Conservation (phyloP, 2,329 filamentous ascomycete genomes). For the Colletotrichum siamense region DNA sequence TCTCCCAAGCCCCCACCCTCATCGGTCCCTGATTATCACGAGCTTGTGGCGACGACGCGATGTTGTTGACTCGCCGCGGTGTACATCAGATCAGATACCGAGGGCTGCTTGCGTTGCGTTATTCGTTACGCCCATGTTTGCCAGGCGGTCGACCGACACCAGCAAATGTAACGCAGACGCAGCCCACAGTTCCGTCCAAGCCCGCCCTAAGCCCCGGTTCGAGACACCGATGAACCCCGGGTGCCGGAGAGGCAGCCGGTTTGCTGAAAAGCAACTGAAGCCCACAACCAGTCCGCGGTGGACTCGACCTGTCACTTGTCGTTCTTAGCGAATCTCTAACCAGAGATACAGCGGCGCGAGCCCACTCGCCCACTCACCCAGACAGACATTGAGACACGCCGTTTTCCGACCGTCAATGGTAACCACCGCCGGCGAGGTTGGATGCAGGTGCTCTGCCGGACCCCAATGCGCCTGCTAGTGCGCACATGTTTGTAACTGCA, state of each 20-base stretch:
- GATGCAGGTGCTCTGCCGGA: neutral
- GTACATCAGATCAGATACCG: neutral
- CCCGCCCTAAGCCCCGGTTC: slow-evolving; percentile 6
- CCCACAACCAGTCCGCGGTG: neutral
- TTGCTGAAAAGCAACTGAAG: neutral
- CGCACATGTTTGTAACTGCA: neutral
- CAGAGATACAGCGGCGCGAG: neutral
- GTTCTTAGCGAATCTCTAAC: neutral
- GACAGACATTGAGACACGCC: neutral
- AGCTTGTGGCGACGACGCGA: slow-evolving; percentile 13
- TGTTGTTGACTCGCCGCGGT: neutral
- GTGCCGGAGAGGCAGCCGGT: slow-evolving; percentile 20
- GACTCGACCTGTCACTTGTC: slow-evolving; percentile 8
- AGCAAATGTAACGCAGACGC: neutral
- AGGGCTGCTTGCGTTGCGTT: neutral
- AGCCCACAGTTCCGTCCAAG: neutral
- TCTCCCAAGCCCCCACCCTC: neutral
- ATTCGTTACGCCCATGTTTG: neutral
- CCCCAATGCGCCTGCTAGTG: neutral
- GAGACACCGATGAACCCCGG: slow-evolving; percentile 7
- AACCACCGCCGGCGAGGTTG: neutral
- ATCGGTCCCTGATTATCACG: neutral
- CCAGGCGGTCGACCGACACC: neutral
- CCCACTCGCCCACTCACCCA: neutral
- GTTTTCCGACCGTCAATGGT: neutral